Base-by-base conservation (phyloP, 345 rosid species). In the Populus euphratica region DNA sequence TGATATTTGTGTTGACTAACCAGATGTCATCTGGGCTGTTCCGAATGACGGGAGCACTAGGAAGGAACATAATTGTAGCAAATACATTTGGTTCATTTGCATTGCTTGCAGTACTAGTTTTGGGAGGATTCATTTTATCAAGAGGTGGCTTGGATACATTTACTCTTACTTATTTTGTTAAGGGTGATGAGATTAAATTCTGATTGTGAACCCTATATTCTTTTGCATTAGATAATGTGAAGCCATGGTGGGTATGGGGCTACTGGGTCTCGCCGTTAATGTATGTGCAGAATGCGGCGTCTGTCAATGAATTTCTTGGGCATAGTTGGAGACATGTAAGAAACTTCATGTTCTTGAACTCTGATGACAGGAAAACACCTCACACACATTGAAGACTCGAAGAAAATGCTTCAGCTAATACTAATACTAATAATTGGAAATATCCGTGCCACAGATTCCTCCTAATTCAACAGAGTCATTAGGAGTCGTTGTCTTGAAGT, bases 231-330 rank as follows among this genome's bases (percentile, higher is more conserved):
- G 92, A 80, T 25, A 38, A 91, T 43, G 80, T 91, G 36, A 87
- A 86, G 82, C 82, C 69, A 66, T 91, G 91, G 91, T 91, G 91
- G 94, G 14, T 86, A 74, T 91, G 94, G 92, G 94, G 90, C 74
- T 91, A 88, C 68, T 91, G 94, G 92, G 13, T 76, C 64, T 91
- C 94, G 1, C 94, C 94, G 0, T 50, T 91, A 89, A 89, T 87
- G 90, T 91, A 89, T 25, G 88, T 76, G 54, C 94, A 91, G 75
- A 88, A 91, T 67, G 91, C 89, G 18, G 71, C 87, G 27, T 80
- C 89, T 1, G 91, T 91, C 68, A 91, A 91, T 65, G 94, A 91
- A 79, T 91, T 88, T 70, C 89, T 89, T 0, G 92, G 94, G 41
- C 77, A 84, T 35, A 83, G 86, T 31, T 91, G 94, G 94, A 79